Percentiles rank a stretch among this genome's conserved stretches.
These are phyloP conservation scores for Dendrobium catenatum DNA, from an alignment of 106 monocot genomes.

Conservation along the genomic window DNA sequence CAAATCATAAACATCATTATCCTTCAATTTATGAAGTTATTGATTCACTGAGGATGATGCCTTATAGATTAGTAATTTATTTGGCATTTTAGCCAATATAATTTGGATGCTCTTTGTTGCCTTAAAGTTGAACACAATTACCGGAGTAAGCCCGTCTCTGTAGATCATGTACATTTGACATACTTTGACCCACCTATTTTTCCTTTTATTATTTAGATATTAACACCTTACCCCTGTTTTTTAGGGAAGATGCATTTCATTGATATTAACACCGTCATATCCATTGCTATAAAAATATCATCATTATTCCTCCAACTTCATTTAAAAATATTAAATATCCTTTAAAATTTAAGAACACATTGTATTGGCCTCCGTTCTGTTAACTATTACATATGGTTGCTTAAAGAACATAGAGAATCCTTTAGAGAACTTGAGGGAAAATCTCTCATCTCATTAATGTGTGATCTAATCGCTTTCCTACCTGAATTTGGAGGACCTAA, in stretches of 20 bases:
- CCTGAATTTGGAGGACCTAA: background rate
- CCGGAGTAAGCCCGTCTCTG: background rate
- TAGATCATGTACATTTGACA: background rate
- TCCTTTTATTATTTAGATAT: background rate
- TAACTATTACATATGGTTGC: background rate
- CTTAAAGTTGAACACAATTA: background rate
- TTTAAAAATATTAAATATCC: background rate
- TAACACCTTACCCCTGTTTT: background rate
- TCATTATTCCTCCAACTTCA: background rate
- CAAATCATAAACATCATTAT: background rate
- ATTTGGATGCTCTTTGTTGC: background rate
- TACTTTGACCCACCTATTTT: background rate
- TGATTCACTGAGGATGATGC: background rate
- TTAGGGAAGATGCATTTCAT: background rate
- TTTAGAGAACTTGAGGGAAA: background rate
- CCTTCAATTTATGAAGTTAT: background rate
- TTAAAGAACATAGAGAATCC: background rate
- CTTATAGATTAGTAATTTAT: background rate
- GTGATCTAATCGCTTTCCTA: background rate
- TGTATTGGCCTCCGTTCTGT: background rate
- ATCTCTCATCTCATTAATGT: background rate
- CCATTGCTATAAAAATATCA: background rate
- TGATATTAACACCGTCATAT: background rate
- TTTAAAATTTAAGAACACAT: background rate
- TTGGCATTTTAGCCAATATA: background rate